Evolutionary conservation across 148 eudicot genomes (phyloP).

Genomic region (Talinum fruticosum): DNA sequence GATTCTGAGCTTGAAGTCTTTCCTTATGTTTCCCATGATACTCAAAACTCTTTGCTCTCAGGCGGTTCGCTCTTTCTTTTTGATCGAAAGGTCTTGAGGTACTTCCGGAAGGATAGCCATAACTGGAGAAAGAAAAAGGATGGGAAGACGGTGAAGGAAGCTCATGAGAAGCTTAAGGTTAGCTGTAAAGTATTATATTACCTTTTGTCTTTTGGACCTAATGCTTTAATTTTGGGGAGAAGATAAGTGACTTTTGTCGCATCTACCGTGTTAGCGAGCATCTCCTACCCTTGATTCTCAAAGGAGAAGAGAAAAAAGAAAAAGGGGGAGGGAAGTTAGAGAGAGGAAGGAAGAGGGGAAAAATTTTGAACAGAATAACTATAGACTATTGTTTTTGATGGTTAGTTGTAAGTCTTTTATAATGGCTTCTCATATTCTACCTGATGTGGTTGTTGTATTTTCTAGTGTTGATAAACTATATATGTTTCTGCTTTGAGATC

Average conservation of each 20-base stretch:
- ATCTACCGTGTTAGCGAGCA: background rate
- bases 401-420: background rate
- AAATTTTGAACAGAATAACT: background rate
- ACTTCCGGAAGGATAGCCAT: slow-evolving; percentile 89
- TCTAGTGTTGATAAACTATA: background rate
- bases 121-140: slow-evolving; percentile 92
- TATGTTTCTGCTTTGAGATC: slow-evolving; percentile 1
- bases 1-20: background rate
- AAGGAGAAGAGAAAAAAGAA: no score
- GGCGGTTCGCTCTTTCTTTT: slow-evolving; percentile 89
- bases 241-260: background rate
- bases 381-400: background rate
- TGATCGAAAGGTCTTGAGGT: slow-evolving; percentile 87
- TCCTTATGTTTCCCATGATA: slow-evolving; percentile 5
- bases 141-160: slow-evolving; percentile 86
- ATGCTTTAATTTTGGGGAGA: background rate
- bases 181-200: slow-evolving; percentile 1
- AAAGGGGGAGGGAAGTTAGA: background rate
- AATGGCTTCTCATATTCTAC: background rate
- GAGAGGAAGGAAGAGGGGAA: background rate
- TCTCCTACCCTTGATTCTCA: no score
- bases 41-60: slow-evolving; percentile 22
- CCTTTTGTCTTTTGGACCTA: background rate
- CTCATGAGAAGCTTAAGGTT: slow-evolving; percentile 92
- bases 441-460: background rate